These are phyloP conservation scores for Apiospora pterosperma DNA, from an alignment of 2,329 filamentous ascomycete species.

Conservation along the genomic window DNA sequence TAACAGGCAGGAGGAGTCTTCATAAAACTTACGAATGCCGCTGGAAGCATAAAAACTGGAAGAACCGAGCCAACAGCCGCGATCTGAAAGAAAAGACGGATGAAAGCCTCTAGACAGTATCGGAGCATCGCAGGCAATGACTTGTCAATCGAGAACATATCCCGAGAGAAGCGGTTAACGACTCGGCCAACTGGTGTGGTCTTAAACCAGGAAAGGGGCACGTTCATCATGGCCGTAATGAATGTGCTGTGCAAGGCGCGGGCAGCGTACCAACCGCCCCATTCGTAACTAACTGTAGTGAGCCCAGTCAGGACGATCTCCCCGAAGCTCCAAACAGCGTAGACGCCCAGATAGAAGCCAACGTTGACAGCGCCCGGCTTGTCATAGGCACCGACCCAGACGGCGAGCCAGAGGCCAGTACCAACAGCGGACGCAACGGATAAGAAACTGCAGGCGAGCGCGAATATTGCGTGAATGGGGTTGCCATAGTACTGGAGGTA, in stretches of 20 bases:
- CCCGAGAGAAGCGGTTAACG: constrained; percentile 53
- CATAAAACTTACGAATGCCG: constrained; percentile 20
- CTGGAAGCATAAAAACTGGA: constrained; percentile 40
- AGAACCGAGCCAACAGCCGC: constrained; percentile 39
- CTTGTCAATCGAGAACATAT: constrained; percentile 54
- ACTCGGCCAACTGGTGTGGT: constrained; percentile 49
- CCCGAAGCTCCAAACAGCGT: constrained; percentile 40
- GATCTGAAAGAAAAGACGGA: constrained; percentile 30
- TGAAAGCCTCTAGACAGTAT: constrained; percentile 35
- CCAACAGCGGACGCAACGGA: constrained; percentile 39
- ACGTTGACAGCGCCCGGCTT: constrained; percentile 40
- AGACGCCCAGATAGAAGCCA: constrained; percentile 52
- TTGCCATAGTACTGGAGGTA: constrained; percentile 51
- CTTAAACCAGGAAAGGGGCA: constrained; percentile 56
- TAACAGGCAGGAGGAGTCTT: neutral
- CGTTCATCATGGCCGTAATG: constrained; percentile 48
- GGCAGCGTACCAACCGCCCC: constrained; percentile 55
- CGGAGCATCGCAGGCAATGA: constrained; percentile 43
- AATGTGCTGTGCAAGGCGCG: constrained; percentile 49
- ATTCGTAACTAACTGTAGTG: constrained; percentile 46
- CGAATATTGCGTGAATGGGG: constrained; percentile 36
- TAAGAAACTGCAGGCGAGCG: constrained; percentile 36
- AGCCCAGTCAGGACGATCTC: constrained; percentile 40
- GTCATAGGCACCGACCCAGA: constrained; percentile 51
- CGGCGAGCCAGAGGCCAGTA: constrained; percentile 45